Evolutionary conservation across 2,329 filamentous ascomycete species (phyloP), one percentile per base, ranked within the genome.

Genomic region (Thyridium curvatum): DNA sequence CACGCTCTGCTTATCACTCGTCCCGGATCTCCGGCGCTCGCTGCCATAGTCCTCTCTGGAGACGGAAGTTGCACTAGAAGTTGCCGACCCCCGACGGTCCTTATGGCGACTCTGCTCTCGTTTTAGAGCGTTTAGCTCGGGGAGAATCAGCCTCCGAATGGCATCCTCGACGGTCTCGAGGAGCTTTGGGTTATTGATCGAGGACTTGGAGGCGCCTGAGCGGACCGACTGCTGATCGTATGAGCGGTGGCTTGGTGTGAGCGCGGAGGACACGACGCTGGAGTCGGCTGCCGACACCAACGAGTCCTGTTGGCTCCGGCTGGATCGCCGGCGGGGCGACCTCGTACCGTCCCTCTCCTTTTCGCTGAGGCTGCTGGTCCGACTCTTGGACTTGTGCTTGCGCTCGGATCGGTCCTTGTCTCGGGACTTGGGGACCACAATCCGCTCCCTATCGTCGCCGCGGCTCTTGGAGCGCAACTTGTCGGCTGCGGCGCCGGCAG

Each of bases 81-180:
- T 72, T 34, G 72, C 54, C 26, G 86, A 90, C 41, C 81, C 82
- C 40, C 77, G 78, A 10, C 77, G 78, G 51, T 79, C 83, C 47
- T 84, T 75, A 46, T 83, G 79, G 47, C 84, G 83, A 59, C 86
- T 90, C 58, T 91, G 86, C 54, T 95, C 89, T 52, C 90, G 81
- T 60, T 95, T 96, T 39, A 98, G 69, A 9, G 89, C 87, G 51
- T 88, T 91, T 33, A 98, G 71, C 60, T 98, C 91, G 0, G 93
- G 93, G 3, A 98, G 66, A 38, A 96, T 94, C 36, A 95, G 72
- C 35, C 89, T 78, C 46, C 88, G 82, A 53, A 96, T 94, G 12
- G 89, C 89, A 62, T 95, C 89, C 63, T 96, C 90, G 3, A 96
- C 90, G 0, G 89, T 93, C 53, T 93, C 86, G 3, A 96, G 73